A percentile compares a stretch with the other conserved stretches of the same genome.
Evolutionary conservation across 208 protist genomes (phyloP).

Genomic region (Phytomonas francai): DNA sequence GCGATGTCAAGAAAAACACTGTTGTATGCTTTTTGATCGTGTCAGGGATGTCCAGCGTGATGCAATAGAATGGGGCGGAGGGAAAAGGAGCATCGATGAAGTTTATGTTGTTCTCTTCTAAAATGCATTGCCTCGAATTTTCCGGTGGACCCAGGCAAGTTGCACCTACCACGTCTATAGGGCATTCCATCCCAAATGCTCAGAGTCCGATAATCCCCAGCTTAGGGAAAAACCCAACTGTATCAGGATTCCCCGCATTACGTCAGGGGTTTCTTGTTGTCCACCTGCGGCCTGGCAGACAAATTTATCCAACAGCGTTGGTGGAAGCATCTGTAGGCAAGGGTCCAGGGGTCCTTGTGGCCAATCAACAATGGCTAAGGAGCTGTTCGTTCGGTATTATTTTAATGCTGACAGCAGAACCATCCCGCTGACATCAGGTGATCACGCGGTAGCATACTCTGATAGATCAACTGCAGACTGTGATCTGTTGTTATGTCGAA

Average conservation of each 20-base stretch:
- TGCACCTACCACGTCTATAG: not conserved
- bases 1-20: slow-evolving; percentile 54
- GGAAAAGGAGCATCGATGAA: too few species aligned
- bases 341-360: not conserved
- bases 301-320: not conserved
- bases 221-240: not conserved
- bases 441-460: not conserved
- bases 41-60: not conserved
- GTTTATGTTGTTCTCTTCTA: too few species aligned
- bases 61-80: not conserved
- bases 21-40: slow-evolving; percentile 38
- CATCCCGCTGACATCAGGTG: not conserved
- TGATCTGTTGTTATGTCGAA: not conserved
- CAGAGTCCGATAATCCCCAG: too few species aligned
- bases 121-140: not conserved
- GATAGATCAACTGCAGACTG: not conserved
- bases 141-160: not conserved
- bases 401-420: not conserved
- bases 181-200: not conserved
- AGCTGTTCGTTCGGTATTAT: not conserved
- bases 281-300: not conserved
- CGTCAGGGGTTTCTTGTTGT: not conserved
- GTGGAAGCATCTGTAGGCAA: not conserved
- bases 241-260: not conserved
- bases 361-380: not conserved